phyloP scores from a whole-genome alignment of 768 basidiomycete species.

The Cystobasidium onofrii region DNA sequence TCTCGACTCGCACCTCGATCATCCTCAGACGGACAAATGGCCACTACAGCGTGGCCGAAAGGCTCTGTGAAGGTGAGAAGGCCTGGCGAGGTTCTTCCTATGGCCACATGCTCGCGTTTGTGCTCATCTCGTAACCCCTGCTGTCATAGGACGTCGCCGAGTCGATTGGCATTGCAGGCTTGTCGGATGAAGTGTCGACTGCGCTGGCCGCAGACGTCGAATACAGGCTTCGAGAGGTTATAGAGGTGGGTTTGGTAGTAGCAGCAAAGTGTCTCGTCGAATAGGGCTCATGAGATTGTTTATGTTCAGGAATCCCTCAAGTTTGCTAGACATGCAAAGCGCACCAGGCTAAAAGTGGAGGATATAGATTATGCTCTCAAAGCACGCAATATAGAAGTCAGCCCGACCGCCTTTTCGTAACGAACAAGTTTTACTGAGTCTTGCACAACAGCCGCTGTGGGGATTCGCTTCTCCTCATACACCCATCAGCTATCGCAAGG shows the following conservation, averaged over 20 bases:
- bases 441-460: constrained; percentile 59
- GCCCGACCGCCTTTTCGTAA: constrained; percentile 26
- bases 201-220: constrained; percentile 92
- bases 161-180: constrained; percentile 62
- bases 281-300: too few relatives aligned
- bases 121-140: neutral
- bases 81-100: neutral
- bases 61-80: constrained; percentile 22
- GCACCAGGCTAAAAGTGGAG: constrained; percentile 77
- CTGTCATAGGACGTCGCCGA: constrained; percentile 75
- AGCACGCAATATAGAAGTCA: constrained; percentile 78
- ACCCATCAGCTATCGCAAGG: constrained; percentile 51
- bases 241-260: constrained; percentile 57
- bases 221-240: constrained; percentile 87
- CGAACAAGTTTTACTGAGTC: neutral
- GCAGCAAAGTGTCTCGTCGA: too few relatives aligned
- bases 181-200: constrained; percentile 71
- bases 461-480: constrained; percentile 65
- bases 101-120: neutral
- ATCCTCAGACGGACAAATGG: constrained; percentile 1
- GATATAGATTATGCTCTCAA: constrained; percentile 92
- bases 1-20: neutral
- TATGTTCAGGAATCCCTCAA: constrained; percentile 73
- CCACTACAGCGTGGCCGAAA: constrained; percentile 28
- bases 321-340: constrained; percentile 87